A percentile compares a stretch with the other conserved stretches of the same genome.
These are phyloP conservation scores for Lachnellula arida DNA, from an alignment of 2,329 filamentous ascomycete genomes.

Conservation along the genomic window DNA sequence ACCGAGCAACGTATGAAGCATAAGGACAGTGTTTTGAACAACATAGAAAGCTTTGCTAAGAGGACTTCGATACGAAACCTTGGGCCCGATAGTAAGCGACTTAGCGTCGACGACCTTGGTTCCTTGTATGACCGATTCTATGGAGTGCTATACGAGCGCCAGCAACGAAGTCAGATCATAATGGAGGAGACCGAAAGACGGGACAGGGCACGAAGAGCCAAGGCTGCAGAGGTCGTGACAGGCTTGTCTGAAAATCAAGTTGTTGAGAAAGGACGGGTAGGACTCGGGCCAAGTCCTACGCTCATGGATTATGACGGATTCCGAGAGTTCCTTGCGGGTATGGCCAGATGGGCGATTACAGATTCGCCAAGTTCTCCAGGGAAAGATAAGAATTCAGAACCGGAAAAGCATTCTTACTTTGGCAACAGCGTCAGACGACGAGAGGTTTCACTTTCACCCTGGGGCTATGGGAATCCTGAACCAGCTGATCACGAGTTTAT, in stretches of 20 bases:
- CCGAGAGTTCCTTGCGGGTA: constrained; percentile 83
- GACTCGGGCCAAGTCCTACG: constrained; percentile 81
- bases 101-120: constrained; percentile 80
- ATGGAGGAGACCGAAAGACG: constrained; percentile 69
- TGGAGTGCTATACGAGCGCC: constrained; percentile 81
- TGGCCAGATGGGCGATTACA: constrained; percentile 88
- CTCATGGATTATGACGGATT: constrained; percentile 98
- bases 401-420: constrained; percentile 57
- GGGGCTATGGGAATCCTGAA: constrained; percentile 55
- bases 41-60: constrained; percentile 96
- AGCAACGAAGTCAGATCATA: constrained; percentile 74
- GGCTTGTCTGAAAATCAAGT: constrained; percentile 40
- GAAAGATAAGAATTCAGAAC: constrained; percentile 44
- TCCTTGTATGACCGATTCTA: constrained; percentile 95
- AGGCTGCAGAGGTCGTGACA: constrained; percentile 43
- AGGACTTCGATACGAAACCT: constrained; percentile 93
- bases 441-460: constrained; percentile 38
- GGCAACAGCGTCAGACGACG: constrained; percentile 46
- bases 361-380: constrained; percentile 65
- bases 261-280: constrained; percentile 80
- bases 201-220: constrained; percentile 57
- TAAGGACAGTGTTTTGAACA: constrained; percentile 89
- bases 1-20: constrained; percentile 86
- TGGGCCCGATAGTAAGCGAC: constrained; percentile 88
- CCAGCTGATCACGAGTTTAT: constrained; percentile 96